Evolutionary conservation across 768 basidiomycete genomes (phyloP), one percentile per base, ranked within the genome.

Genomic region (Podaxis sp.): DNA sequence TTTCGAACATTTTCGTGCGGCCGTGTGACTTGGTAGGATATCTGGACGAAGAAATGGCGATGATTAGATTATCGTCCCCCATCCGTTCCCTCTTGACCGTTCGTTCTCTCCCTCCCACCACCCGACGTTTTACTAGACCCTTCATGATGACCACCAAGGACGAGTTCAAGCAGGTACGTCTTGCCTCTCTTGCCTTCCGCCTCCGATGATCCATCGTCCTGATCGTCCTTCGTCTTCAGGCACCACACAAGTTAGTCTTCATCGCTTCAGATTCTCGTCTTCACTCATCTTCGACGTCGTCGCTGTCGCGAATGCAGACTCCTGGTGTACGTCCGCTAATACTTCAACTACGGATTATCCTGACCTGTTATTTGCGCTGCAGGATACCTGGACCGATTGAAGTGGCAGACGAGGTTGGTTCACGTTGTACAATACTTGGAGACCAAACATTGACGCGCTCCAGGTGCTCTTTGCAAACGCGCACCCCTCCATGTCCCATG

Each of bases 401-500:
- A 69, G 78, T 87, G 61, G 71, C 82, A 39, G 82, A 84, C 71
- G 80, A 82, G 66, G 95, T 99, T 39, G 15, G 61, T 63, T 17
- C 19, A 4, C 22, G 24, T 3, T 24, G 19, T 26, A 19, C 42
- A 1, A 12, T 5, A 44, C 8, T 13, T 8, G 13, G 0, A 19
- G 13, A 38, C 22, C 22, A 22, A 7, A 38, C n/a, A 11, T 24
- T 55, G 52, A 61, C 52, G 52, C 3, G 28, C 30, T 12, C 24
- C 15, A 63, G 61, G 61, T 63, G 63, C 88, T 99, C 67, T 88
- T 80, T 69, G 95, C 95, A 70, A 98, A 98, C 80, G 96, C 97
- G 0, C 93, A 92, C 68, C 94, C 95, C 0, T 86, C 89, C 59
- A 82, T 95, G 81, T 92, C 91, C 57, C 96, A 98, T 74, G 87